Evolutionary conservation across 2,329 filamentous ascomycete genomes (phyloP), one percentile per base, ranked within the genome.

Genomic region (Diplodia mutila): DNA sequence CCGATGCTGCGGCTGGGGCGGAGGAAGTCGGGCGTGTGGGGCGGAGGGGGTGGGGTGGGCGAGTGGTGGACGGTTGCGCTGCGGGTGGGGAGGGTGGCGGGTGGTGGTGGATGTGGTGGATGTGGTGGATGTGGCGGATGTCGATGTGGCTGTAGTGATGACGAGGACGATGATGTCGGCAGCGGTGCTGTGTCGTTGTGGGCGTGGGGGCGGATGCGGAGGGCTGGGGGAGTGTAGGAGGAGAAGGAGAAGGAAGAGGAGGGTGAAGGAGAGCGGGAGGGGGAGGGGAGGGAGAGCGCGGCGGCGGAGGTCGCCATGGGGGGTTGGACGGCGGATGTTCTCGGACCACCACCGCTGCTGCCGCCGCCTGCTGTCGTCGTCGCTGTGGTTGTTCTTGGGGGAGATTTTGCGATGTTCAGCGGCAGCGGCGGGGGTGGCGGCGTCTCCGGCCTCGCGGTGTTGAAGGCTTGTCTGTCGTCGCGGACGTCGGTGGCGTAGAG

Each of bases 381-480:
- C 46, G 46, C 9, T 11, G 61, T 21, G 11, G n/a, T 37, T 21
- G 54, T 8, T 8, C 16, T 39, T 14, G 34, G 14, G 21, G 21
- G 52, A 12, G 55, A 34, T 14, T 61, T 46, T 16, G 27, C 27
- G 39, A 51, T 21, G 11, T 25, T 27, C 37, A 61, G 55, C 23
- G 68, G 70, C 3, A 70, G 51, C 25, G 69, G 70, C n/a, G 67
- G 59, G 25, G 67, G 64, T 5, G 64, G 64, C 16, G 64, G 64
- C 18, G 64, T 66, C 25, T 9, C 18, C 1, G 64, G 51, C 21
- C 52, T 27, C n/a, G 37, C 29, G 11, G 42, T 27, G 29, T 66
- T 11, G 64, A 49, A 48, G 52, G 51, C 34, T 18, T 18, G 34
- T 18, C n/a, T 18, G 25, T 55, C 18, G 37, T 55, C 32, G n/a